phyloP scores from a whole-genome alignment of 768 basidiomycete genomes.

The Pluteus cervinus region DNA sequence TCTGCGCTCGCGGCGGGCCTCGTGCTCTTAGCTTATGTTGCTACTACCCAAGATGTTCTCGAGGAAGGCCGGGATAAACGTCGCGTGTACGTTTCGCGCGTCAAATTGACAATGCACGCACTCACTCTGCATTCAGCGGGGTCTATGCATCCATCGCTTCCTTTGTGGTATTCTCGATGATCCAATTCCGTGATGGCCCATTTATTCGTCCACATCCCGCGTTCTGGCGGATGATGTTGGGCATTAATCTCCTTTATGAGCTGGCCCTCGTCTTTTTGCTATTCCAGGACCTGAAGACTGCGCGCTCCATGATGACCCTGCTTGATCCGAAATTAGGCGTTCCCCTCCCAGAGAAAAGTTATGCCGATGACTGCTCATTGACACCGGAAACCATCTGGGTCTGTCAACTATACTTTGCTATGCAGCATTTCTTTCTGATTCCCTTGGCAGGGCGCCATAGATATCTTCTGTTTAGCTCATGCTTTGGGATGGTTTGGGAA shows the following conservation, averaged over 20 bases:
- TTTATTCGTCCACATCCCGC: constrained; percentile 86
- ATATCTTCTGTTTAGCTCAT: constrained; percentile 85
- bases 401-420: constrained; percentile 11
- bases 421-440: constrained; percentile 4
- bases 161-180: constrained; percentile 77
- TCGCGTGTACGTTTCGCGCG: constrained; percentile 54
- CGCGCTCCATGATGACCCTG: constrained; percentile 71
- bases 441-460: constrained; percentile 58
- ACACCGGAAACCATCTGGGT: constrained; percentile 66
- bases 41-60: constrained; percentile 78
- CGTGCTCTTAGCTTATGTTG: constrained; percentile 70
- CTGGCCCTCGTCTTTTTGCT: constrained; percentile 77
- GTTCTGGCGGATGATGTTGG: constrained; percentile 77
- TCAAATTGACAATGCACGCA: neutral
- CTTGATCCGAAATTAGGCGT: constrained; percentile 69
- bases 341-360: constrained; percentile 78
- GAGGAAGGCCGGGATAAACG: constrained; percentile 80
- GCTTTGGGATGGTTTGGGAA: constrained; percentile 89
- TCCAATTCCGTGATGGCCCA: constrained; percentile 87
- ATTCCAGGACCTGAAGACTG: constrained; percentile 78
- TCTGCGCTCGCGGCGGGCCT: constrained; percentile 66
- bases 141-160: constrained; percentile 68
- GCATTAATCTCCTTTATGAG: constrained; percentile 80
- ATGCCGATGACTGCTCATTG: constrained; percentile 75
- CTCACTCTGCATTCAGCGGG: constrained; percentile 42